Base-by-base conservation (phyloP, 768 basidiomycete genomes). In the Trametes coccinea region DNA sequence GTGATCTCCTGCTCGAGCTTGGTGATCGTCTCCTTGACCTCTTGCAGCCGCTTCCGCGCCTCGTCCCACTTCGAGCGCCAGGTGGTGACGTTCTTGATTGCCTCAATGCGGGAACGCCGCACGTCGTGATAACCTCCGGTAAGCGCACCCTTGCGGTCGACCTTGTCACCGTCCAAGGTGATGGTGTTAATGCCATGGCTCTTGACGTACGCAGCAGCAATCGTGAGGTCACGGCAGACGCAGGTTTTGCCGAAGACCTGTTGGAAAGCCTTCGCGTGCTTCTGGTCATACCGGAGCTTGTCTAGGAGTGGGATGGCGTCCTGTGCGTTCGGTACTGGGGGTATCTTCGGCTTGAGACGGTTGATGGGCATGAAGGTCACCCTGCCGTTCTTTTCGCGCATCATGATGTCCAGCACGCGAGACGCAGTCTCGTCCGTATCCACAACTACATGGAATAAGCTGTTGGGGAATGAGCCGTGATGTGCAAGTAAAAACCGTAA, bases 341-440 rank as follows among this genome's bases (percentile, higher is more conserved):
- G 78, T 40, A 80, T 80, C 64, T 90, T 92, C 55, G 90, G 89
- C 67, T 89, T 88, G 60, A 99, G 85, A 13, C 97, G 89, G 74
- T 98, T 98, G 43, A 99, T 83, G 17, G 97, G 97, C 89, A 99
- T 95, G 77, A 98, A 98, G 0, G 97, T 99, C 7, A 99, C 92
- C 53, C 97, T 88, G 2, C 96, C 97, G 10, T 86, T 90, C 72
- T 91, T 93, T 72, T 98, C 95, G 69, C 87, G 87, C 67, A 95
- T 78, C 96, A 99, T 98, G 65, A 90, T 79, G 17, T 97, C 92
- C 11, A 99, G 84, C n/a, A 98, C 87, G 70, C 84, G 86, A 2
- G 88, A 88, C 0, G 95, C 97, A 0, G 95, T 98, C 45, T 88
- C 89, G 70, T 98, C 97, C n/a, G 83, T 91, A 72, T 99, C 96